Conservation (phyloP, 2,329 filamentous ascomycete species). For the Fusarium penzigii region DNA sequence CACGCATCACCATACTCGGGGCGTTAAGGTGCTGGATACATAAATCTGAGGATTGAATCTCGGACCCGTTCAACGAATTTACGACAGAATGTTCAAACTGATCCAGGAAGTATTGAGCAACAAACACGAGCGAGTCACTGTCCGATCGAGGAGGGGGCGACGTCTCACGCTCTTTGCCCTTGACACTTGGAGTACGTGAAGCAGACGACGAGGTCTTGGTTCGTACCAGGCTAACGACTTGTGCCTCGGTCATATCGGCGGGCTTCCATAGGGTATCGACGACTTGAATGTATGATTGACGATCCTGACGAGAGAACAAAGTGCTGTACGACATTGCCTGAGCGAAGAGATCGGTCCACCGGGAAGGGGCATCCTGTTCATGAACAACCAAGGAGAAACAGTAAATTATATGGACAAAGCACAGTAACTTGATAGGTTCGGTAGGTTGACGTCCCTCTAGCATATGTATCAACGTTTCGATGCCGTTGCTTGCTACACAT, state of each 20-base stretch:
- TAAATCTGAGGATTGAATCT: slow-evolving; percentile 43
- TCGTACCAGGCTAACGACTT: slow-evolving; percentile 32
- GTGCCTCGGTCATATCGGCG: slow-evolving; percentile 29
- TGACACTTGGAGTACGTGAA: slow-evolving; percentile 32
- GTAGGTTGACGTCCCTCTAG: slow-evolving; percentile 39
- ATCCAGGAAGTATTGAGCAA: slow-evolving; percentile 52
- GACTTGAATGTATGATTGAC: slow-evolving; percentile 43
- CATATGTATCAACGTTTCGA: slow-evolving; percentile 42
- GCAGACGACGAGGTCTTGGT: slow-evolving; percentile 14
- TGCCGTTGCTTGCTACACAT: slow-evolving; percentile 42
- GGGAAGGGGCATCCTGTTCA: slow-evolving; percentile 39
- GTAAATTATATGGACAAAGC: slow-evolving; percentile 54
- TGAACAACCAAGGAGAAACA: slow-evolving; percentile 50
- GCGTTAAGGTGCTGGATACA: slow-evolving; percentile 44
- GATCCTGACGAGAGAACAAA: slow-evolving; percentile 40
- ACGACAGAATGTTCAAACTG: slow-evolving; percentile 50
- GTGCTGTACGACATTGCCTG: slow-evolving; percentile 48
- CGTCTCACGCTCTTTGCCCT: slow-evolving; percentile 44
- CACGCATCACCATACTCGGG: slow-evolving; percentile 22
- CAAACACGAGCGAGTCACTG: slow-evolving; percentile 41
- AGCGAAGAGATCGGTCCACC: slow-evolving; percentile 44
- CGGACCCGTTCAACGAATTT: slow-evolving; percentile 24
- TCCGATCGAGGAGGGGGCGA: slow-evolving; percentile 32
- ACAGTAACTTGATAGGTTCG: slow-evolving; percentile 47
- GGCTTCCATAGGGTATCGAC: slow-evolving; percentile 53